Conservation (phyloP, 371 early-diverging fungal species). For the Mucor mucedo region DNA sequence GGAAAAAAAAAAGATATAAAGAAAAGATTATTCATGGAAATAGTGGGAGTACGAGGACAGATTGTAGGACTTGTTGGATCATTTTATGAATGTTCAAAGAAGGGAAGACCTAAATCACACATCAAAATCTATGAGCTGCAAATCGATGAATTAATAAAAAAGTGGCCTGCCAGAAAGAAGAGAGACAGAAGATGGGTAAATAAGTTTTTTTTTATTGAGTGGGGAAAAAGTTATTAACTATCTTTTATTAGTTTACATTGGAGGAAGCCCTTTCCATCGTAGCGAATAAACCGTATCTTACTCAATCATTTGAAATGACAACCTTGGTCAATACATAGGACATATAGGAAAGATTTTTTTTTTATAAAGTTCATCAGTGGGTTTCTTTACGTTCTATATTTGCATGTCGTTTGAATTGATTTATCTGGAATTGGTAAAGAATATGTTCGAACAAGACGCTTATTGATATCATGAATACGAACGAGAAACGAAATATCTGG, state of each 20-base stretch:
- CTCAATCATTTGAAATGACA: conserved; percentile 6
- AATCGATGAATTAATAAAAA: conserved; percentile 52
- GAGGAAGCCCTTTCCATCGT: conserved; percentile 48
- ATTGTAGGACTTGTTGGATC: conserved; percentile 51
- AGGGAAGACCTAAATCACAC: conserved; percentile 49
- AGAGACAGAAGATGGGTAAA: conserved; percentile 62
- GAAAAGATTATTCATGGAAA: background rate
- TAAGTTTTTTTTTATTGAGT: background rate
- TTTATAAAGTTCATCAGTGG: background rate
- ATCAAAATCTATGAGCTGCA: conserved; percentile 61
- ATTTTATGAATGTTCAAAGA: conserved; percentile 47
- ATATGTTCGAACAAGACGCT: too few relatives aligned
- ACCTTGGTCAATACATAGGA: background rate
- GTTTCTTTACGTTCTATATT: too few relatives aligned
- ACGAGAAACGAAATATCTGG: too few relatives aligned
- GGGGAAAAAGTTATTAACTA: too few relatives aligned
- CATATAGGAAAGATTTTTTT: background rate
- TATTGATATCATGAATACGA: too few relatives aligned
- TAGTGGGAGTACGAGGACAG: conserved; percentile 56
- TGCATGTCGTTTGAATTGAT: too few relatives aligned
- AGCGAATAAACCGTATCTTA: conserved; percentile 40
- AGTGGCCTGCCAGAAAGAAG: conserved; percentile 59
- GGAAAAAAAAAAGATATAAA: too few relatives aligned
- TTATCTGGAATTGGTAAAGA: too few relatives aligned
- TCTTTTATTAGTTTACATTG: conserved; percentile 47